Evolutionary conservation across 192 early-diverging fungal species (phyloP).

Genomic region (Backusella macrospora): DNA sequence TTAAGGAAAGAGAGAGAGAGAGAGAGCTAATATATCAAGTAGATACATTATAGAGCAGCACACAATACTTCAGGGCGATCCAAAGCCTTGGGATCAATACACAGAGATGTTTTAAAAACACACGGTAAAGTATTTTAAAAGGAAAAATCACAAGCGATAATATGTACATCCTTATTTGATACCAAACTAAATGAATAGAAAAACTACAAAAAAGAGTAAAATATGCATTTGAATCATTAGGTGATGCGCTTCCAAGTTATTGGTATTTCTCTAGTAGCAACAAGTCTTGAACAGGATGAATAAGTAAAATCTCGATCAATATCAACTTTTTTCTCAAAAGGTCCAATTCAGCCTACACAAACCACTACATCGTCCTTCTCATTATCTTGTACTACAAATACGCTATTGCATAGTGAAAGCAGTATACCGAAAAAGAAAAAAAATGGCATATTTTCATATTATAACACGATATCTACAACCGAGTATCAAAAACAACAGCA

Average conservation of each 20-base stretch:
- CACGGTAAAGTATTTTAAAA: background rate
- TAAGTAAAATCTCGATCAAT: slow-evolving; percentile 13
- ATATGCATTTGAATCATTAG: background rate
- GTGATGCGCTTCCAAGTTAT: background rate
- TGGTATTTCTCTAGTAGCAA: background rate
- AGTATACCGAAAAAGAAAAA: background rate
- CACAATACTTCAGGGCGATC: background rate
- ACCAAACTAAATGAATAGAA: slow-evolving; percentile 1
- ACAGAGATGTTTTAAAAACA: slow-evolving; percentile 16
- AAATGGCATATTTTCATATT: background rate
- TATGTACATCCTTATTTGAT: background rate
- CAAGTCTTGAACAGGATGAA: slow-evolving; percentile 5
- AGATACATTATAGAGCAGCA: background rate
- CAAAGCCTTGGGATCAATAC: background rate
- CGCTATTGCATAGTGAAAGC: background rate
- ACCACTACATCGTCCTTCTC: background rate
- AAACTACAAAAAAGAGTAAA: background rate
- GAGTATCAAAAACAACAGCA: background rate
- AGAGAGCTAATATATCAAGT: background rate
- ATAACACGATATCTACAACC: background rate
- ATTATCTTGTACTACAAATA: background rate
- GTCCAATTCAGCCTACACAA: background rate
- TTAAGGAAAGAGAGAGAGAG: slow-evolving; percentile 20
- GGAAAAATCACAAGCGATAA: background rate
- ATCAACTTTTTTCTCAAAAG: background rate